phyloP scores from a whole-genome alignment of 2,329 filamentous ascomycete genomes.

The Botrytis aclada region DNA sequence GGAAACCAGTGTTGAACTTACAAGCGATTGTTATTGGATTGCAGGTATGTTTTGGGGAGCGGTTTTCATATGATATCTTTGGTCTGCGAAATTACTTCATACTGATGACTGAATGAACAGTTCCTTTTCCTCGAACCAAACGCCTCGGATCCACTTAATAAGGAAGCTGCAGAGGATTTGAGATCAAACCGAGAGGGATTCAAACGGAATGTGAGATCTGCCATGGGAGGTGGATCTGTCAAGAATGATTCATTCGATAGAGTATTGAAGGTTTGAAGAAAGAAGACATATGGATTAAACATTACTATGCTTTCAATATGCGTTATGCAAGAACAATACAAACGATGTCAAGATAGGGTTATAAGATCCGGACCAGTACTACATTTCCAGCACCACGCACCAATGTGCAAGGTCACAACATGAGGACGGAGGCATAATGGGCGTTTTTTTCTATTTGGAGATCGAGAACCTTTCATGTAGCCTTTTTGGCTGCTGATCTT shows the following conservation, averaged over 20 bases:
- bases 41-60: constrained; percentile 54
- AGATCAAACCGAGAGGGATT: constrained; percentile 82
- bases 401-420: constrained; percentile 12
- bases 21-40: constrained; percentile 95
- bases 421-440: constrained; percentile 31
- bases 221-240: constrained; percentile 79
- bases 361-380: constrained; percentile 21
- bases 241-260: constrained; percentile 72
- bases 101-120: constrained; percentile 45
- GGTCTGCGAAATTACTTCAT: not conserved
- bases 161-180: constrained; percentile 93
- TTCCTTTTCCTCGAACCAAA: constrained; percentile 98
- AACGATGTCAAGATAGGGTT: not conserved
- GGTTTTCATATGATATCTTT: not conserved
- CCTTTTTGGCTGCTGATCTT: not conserved
- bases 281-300: constrained; percentile 15
- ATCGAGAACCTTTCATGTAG: not conserved
- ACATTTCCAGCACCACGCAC: constrained; percentile 25
- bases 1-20: constrained; percentile 96
- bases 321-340: not conserved
- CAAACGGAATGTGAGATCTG: constrained; percentile 80
- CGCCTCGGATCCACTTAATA: constrained; percentile 94
- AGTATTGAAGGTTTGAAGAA: constrained; percentile 56
- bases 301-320: not conserved
- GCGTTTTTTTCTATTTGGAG: constrained; percentile 26